Evolutionary conservation across 2,329 filamentous ascomycete species (phyloP).

Genomic region (Trichoderma afroharzianum): DNA sequence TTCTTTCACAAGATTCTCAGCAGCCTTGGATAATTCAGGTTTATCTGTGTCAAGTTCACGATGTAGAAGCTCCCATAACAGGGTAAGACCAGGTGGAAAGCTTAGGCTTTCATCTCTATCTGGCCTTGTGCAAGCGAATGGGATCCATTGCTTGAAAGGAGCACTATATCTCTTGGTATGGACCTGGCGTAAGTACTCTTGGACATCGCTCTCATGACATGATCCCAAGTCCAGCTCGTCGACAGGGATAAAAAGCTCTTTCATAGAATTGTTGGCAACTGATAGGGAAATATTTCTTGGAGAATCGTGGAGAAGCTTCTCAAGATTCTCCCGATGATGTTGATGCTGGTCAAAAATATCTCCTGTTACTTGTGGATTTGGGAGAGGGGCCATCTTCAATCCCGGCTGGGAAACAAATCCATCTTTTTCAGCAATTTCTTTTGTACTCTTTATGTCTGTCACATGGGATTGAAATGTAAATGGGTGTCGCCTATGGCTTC

Average conservation of each 20-base stretch:
- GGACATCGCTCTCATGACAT: slow-evolving; percentile 22
- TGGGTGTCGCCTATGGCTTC: slow-evolving; percentile 23
- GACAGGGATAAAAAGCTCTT: slow-evolving; percentile 21
- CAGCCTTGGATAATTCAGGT: neutral
- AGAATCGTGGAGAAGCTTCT: neutral
- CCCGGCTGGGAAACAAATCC: slow-evolving; percentile 25
- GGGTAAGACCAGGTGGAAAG: slow-evolving; percentile 24
- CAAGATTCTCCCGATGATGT: neutral
- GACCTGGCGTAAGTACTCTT: slow-evolving; percentile 23
- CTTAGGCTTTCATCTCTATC: slow-evolving; percentile 28
- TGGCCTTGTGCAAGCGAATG: slow-evolving; percentile 23
- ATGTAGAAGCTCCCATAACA: slow-evolving; percentile 25
- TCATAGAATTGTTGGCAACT: neutral
- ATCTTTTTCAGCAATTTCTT: slow-evolving; percentile 9
- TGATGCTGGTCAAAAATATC: neutral
- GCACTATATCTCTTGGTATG: slow-evolving; percentile 20
- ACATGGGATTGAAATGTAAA: slow-evolving; percentile 29
- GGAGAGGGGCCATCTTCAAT: slow-evolving; percentile 11
- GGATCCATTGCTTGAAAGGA: slow-evolving; percentile 30
- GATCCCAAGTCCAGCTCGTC: slow-evolving; percentile 27
- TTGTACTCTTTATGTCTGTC: slow-evolving; percentile 20
- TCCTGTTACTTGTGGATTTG: neutral
- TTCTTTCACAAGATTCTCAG: neutral
- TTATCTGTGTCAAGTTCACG: slow-evolving; percentile 28
- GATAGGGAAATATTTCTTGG: neutral